A percentile compares a stretch with the other conserved stretches of the same genome.
These are phyloP conservation scores for Talaromyces rugulosus DNA, from an alignment of 2,329 filamentous ascomycete genomes.

Conservation along the genomic window DNA sequence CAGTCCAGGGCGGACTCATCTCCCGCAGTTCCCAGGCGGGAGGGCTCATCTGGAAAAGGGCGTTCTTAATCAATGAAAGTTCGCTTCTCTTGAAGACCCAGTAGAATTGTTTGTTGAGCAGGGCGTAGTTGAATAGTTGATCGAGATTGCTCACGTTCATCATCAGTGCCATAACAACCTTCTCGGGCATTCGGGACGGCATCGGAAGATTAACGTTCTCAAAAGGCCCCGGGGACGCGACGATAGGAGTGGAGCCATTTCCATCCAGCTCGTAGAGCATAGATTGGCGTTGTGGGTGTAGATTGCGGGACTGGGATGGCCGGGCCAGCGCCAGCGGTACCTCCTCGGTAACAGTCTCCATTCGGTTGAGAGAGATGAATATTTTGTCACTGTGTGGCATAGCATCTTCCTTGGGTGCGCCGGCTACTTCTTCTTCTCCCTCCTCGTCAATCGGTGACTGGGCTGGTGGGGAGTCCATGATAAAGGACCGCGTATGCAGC, in stretches of 20 bases:
- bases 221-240: conserved; percentile 4
- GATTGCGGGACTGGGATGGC: background rate
- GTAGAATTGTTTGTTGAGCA: conserved; percentile 55
- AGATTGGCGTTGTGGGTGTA: background rate
- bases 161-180: conserved; percentile 52
- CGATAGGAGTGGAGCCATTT: conserved; percentile 18
- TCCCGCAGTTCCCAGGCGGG: conserved; percentile 59
- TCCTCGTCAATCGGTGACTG: conserved; percentile 7
- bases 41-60: conserved; percentile 51
- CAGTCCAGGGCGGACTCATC: conserved; percentile 50
- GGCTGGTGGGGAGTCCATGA: background rate
- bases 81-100: conserved; percentile 56
- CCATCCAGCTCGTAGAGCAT: conserved; percentile 33
- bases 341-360: conserved; percentile 5
- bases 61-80: conserved; percentile 48
- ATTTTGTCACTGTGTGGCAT: conserved; percentile 7
- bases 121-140: conserved; percentile 53
- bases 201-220: conserved; percentile 27
- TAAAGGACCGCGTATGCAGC: conserved; percentile 5
- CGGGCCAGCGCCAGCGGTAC: conserved; percentile 7
- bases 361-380: conserved; percentile 2
- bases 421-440: background rate
- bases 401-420: background rate
- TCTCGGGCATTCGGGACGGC: conserved; percentile 42
- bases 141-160: conserved; percentile 45